Base-by-base conservation (phyloP, 2,329 filamentous ascomycete genomes). In the Fusarium udum region DNA sequence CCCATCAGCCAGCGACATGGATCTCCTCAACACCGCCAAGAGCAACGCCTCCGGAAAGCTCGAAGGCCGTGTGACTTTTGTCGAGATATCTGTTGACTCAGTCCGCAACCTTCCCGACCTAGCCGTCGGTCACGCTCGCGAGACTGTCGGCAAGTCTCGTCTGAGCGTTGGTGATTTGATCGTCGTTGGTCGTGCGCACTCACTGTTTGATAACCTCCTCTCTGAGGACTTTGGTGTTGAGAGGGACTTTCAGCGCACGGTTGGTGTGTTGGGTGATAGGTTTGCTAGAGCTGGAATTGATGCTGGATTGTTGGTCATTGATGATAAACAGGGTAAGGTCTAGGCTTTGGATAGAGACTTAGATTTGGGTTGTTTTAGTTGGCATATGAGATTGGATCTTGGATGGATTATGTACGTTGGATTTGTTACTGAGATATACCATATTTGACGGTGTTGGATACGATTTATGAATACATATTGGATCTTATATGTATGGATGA, bases 291-390 rank as follows among this genome's bases (percentile, higher is more conserved):
- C 61, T 9, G 73, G 73, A 1, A 63, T 81, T 40, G 77, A 79
- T 48, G 79, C 80, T 20, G 79, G 79, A 11, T 20, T 82, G 26
- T 61, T 82, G 70, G 72, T 82, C 1, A 77, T 78, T 43, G 74
- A 73, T 31, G 70, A 73, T 14, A 75, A 72, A 16, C 62, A 68
- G 34, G 34, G 24, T 4, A 59, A 42, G 13, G 46, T 22, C 28
- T 73, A 49, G 39, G n/a, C 4, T 28, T 60, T 40, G 18, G 15
- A 18, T 32, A 18, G 4, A 31, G 20, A 34, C n/a, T 43, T n/a
- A 31, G 6, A 24, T 14, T 42, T 34, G 5, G 20, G 8, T n/a
- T 24, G 24, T 39, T 52, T 42, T 11, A 4, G 16, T 48, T 34
- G 37, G 37, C 31, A 56, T 51, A 32, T 28, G 36, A 34, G 40